Percentiles rank a stretch among this genome's conserved stretches.
Evolutionary conservation across 2,329 filamentous ascomycete species (phyloP).

Genomic region (Fusarium poae): DNA sequence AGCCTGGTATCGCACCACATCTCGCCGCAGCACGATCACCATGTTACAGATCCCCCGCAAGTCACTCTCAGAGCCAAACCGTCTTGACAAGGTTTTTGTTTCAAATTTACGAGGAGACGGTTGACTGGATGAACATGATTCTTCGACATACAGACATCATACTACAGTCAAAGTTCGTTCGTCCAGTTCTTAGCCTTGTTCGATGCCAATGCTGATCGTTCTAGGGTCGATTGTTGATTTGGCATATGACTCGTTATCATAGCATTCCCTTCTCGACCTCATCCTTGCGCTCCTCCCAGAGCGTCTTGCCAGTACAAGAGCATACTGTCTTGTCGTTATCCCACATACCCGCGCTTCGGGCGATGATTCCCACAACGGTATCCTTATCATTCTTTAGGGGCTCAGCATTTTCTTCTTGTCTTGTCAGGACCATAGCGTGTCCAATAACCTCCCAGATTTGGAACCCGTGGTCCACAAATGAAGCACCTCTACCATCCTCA

Average conservation of each 20-base stretch:
- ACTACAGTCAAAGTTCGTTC: constrained; percentile 30
- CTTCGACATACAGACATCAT: constrained; percentile 29
- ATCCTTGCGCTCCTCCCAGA: constrained; percentile 96
- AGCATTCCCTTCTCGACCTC: constrained; percentile 92
- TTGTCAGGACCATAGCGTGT: constrained; percentile 87
- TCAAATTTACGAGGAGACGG: constrained; percentile 34
- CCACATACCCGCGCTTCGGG: constrained; percentile 96
- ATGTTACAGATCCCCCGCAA: constrained; percentile 34
- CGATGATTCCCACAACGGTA: constrained; percentile 93
- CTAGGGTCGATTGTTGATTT: constrained; percentile 16
- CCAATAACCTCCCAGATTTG: constrained; percentile 98
- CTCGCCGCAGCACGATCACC: constrained; percentile 27
- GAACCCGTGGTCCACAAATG: constrained; percentile 84
- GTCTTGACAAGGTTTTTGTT: constrained; percentile 32
- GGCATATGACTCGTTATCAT: constrained; percentile 59
- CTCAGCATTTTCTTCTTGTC: constrained; percentile 64
- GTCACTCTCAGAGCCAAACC: constrained; percentile 12
- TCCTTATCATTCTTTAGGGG: constrained; percentile 81
- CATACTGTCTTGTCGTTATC: constrained; percentile 99
- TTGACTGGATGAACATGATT: constrained; percentile 18
- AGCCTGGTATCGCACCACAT: constrained; percentile 45
- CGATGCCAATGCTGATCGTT: constrained; percentile 14
- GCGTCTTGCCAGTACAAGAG: constrained; percentile 96
- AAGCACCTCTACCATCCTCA: constrained; percentile 79
- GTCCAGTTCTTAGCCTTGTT: constrained; percentile 23